These are phyloP conservation scores for Aspergillus unguis DNA, from an alignment of 2,329 filamentous ascomycete genomes.

Conservation along the genomic window DNA sequence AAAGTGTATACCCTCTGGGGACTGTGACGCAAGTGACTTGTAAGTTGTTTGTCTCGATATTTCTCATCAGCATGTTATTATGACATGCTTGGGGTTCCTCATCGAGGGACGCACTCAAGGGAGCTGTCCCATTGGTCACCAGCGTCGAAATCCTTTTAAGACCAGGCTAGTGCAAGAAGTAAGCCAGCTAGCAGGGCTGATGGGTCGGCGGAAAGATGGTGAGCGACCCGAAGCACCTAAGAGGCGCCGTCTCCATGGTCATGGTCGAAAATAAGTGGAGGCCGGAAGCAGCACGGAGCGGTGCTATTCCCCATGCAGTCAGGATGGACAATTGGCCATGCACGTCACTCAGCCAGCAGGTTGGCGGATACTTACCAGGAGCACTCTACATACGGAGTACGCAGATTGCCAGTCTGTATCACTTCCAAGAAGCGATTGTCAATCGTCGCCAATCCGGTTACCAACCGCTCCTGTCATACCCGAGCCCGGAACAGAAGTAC, in stretches of 20 bases:
- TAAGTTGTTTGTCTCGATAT: conserved; percentile 1
- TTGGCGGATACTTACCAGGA: not conserved
- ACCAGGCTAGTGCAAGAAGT: conserved; percentile 14
- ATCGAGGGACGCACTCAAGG: conserved; percentile 5
- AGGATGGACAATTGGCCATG: conserved; percentile 10
- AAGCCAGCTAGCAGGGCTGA: conserved; percentile 16
- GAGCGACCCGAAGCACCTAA: conserved; percentile 16
- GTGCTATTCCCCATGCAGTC: conserved; percentile 9
- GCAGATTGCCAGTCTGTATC: not conserved
- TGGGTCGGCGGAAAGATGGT: conserved; percentile 18
- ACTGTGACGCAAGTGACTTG: conserved; percentile 5
- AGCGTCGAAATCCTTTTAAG: conserved; percentile 1
- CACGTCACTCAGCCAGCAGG: conserved; percentile 7
- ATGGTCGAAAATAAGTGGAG: conserved; percentile 17
- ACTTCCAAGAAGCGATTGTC: not conserved
- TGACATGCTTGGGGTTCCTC: conserved; percentile 4
- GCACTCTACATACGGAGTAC: not conserved
- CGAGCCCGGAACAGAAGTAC: conserved; percentile 7
- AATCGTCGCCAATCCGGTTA: not conserved
- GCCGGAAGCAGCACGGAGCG: conserved; percentile 7
- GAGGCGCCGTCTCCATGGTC: conserved; percentile 22
- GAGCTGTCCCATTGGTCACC: conserved; percentile 1
- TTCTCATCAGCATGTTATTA: conserved; percentile 7
- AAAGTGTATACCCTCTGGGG: not conserved
- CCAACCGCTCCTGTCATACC: conserved; percentile 10